Percentiles rank a stretch among this genome's conserved stretches.
These are phyloP conservation scores for barrel medic (Medicago truncatula) DNA, from an alignment of 306 rosid genomes.

Conservation along the genomic window DNA sequence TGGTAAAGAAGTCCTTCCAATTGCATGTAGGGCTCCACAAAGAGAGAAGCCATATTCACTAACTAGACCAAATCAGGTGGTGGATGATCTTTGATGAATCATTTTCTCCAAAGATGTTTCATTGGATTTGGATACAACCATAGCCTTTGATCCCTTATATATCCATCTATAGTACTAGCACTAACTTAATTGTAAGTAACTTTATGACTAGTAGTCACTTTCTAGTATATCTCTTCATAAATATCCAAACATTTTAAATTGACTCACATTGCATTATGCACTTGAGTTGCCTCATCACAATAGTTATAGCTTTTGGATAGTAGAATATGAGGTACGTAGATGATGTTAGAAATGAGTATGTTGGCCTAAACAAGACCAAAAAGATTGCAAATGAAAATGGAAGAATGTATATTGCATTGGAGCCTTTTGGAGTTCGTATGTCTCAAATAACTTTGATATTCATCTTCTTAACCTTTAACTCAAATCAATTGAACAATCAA, in stretches of 20 bases:
- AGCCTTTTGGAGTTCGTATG: too few relatives aligned
- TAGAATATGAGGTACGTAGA: not conserved
- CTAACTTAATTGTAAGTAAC: not conserved
- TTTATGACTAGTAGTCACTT: not conserved
- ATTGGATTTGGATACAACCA: constrained; percentile 1
- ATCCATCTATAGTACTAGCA: not conserved
- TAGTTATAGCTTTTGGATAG: not conserved
- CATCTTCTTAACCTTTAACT: too few relatives aligned
- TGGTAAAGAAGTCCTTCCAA: not conserved
- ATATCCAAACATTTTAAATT: not conserved
- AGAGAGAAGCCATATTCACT: not conserved
- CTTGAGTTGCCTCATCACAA: not conserved
- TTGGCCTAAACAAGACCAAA: not conserved
- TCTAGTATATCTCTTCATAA: not conserved
- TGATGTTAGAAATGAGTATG: not conserved
- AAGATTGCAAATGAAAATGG: too few relatives aligned
- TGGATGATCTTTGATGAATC: not conserved
- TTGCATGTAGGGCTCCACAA: not conserved
- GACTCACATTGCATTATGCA: not conserved
- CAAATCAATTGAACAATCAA: too few relatives aligned
- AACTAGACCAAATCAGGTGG: not conserved
- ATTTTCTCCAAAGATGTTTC: not conserved
- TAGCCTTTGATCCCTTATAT: not conserved
- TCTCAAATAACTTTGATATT: too few relatives aligned
- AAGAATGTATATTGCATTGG: too few relatives aligned